A percentile compares a stretch with the other conserved stretches of the same genome.
phyloP scores from a whole-genome alignment of 2,329 filamentous ascomycete species.

The Pseudogymnoascus sp. region DNA sequence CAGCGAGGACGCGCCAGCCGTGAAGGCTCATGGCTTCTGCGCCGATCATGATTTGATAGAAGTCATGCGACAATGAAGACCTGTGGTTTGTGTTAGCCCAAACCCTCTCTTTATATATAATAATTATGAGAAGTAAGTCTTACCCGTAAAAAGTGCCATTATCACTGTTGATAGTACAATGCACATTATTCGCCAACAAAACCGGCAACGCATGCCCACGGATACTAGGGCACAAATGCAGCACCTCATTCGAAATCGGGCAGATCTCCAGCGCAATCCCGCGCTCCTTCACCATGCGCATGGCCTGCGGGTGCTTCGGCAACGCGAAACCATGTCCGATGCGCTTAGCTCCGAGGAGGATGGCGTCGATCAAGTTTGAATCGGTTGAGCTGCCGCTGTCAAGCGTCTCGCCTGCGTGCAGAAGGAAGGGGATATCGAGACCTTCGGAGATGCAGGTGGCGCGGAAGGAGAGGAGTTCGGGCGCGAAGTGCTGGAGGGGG shows the following conservation, averaged over 20 bases:
- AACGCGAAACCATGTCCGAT: constrained; percentile 70
- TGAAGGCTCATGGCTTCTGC: constrained; percentile 58
- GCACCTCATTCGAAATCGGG: constrained; percentile 69
- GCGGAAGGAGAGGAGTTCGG: constrained; percentile 50
- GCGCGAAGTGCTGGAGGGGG: constrained; percentile 49
- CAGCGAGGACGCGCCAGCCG: constrained; percentile 62
- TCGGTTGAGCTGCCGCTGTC: constrained; percentile 58
- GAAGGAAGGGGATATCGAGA: constrained; percentile 62
- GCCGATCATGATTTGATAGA: constrained; percentile 69
- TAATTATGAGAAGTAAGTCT: constrained; percentile 16
- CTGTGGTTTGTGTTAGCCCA: constrained; percentile 32
- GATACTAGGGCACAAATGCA: constrained; percentile 60
- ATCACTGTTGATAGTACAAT: constrained; percentile 68
- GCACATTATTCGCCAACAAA: constrained; percentile 63
- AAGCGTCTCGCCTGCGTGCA: constrained; percentile 70
- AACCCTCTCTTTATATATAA: not conserved
- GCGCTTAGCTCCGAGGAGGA: constrained; percentile 58
- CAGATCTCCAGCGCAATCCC: constrained; percentile 67
- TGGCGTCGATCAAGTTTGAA: constrained; percentile 62
- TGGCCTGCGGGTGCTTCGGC: constrained; percentile 57
- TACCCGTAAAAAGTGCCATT: constrained; percentile 68
- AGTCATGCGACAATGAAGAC: constrained; percentile 66
- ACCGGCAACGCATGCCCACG: constrained; percentile 61
- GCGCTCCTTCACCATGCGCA: constrained; percentile 56
- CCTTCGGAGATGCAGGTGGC: constrained; percentile 39